A percentile compares a stretch with the other conserved stretches of the same genome.
Evolutionary conservation across 805 yeast species (phyloP).

Genomic region (Diddensiella caesifluorescens): DNA sequence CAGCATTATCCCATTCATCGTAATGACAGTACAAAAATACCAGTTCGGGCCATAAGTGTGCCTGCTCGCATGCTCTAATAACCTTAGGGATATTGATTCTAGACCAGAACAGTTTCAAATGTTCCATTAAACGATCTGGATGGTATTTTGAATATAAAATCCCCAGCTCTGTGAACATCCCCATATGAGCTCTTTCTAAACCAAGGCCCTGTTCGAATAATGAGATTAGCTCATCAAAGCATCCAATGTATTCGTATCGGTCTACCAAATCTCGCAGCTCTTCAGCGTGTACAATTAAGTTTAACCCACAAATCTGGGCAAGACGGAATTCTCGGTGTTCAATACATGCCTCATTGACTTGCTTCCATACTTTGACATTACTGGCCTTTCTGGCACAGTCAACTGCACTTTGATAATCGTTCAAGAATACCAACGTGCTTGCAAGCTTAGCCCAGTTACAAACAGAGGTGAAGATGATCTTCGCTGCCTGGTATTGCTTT

Average conservation of each 20-base stretch:
- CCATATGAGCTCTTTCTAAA: conserved; percentile 98
- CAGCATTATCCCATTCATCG: conserved; percentile 99
- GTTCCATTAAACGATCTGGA: conserved; percentile 91
- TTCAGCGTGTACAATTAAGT: conserved; percentile 94
- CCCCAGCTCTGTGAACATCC: conserved; percentile 97
- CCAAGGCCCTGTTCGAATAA: conserved; percentile 94
- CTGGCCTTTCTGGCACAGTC: conserved; percentile 99
- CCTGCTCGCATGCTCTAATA: conserved; percentile 84
- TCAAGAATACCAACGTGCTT: conserved; percentile 87
- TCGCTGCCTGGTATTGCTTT: conserved; percentile 87
- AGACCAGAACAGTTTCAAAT: conserved; percentile 95
- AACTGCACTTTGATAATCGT: conserved; percentile 93
- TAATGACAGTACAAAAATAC: conserved; percentile 96
- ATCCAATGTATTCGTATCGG: conserved; percentile 84
- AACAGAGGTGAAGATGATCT: conserved; percentile 73
- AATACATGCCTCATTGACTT: conserved; percentile 94
- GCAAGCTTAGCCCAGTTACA: conserved; percentile 96
- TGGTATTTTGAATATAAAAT: conserved; percentile 83
- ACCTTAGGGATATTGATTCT: conserved; percentile 97
- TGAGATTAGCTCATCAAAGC: conserved; percentile 84
- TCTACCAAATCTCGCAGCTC: conserved; percentile 85
- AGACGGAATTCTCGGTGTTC: conserved; percentile 91
- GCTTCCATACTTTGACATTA: conserved; percentile 91
- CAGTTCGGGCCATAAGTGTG: conserved; percentile 94
- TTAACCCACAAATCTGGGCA: conserved; percentile 98